Evolutionary conservation across 1,284 basidiomycete species (phyloP).

Genomic region (Papiliotrema fonsecae): DNA sequence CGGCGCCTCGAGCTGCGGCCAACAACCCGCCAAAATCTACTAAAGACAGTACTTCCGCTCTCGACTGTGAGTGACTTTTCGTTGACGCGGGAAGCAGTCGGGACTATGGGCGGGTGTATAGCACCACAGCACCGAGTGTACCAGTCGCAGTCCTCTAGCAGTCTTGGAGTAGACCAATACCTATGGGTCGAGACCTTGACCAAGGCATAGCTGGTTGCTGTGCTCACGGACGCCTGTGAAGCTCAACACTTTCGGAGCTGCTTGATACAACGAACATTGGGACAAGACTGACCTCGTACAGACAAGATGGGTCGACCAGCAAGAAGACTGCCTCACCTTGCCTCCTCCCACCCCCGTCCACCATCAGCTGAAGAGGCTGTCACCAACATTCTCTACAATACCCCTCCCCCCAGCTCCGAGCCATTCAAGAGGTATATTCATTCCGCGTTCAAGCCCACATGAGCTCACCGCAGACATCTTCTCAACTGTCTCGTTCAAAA

Average conservation of each 20-base stretch:
- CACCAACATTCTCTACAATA: conserved; percentile 93
- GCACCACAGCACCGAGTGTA: too few relatives aligned
- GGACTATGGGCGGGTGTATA: too few relatives aligned
- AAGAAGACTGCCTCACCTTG: conserved; percentile 39
- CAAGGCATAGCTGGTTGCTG: too few relatives aligned
- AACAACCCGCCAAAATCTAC: conserved; percentile 52
- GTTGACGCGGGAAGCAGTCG: not conserved
- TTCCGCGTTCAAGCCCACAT: not conserved
- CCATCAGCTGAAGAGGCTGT: conserved; percentile 84
- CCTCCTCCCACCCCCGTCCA: conserved; percentile 32
- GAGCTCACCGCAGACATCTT: conserved; percentile 64
- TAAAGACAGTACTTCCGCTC: conserved; percentile 85
- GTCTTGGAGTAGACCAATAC: too few relatives aligned
- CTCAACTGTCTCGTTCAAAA: conserved; percentile 99
- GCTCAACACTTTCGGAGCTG: too few relatives aligned
- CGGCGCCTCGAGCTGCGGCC: conserved; percentile 6
- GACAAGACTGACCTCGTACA: too few relatives aligned
- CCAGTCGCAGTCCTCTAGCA: too few relatives aligned
- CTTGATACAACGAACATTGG: too few relatives aligned
- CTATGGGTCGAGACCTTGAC: too few relatives aligned
- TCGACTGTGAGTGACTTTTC: conserved; percentile 77
- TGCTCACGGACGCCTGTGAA: too few relatives aligned
- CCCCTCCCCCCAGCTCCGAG: conserved; percentile 83
- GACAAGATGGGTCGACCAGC: conserved; percentile 46
- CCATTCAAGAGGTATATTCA: conserved; percentile 85